Conservation (phyloP, 2,329 filamentous ascomycete species). For the Aspergillus bombycis region DNA sequence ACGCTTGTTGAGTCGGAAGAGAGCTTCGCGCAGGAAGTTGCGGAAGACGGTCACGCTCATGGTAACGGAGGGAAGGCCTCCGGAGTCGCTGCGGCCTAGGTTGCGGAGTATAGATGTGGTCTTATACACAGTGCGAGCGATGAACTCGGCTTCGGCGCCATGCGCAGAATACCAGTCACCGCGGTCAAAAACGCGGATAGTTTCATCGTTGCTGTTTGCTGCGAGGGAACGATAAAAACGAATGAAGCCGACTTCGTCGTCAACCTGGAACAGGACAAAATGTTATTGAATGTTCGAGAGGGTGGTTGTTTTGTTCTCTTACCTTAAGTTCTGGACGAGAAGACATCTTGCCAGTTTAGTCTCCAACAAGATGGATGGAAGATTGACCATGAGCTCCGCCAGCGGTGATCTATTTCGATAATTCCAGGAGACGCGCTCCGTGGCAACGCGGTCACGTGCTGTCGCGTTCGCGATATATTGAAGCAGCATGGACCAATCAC, state of each 20-base stretch:
- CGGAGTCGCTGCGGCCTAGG: conserved; percentile 79
- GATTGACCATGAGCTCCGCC: conserved; percentile 14
- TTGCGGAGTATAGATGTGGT: conserved; percentile 94
- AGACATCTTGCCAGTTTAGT: conserved; percentile 58
- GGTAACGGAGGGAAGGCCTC: conserved; percentile 89
- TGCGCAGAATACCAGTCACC: conserved; percentile 87
- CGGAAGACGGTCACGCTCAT: conserved; percentile 94
- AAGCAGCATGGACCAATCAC: conserved; percentile 21
- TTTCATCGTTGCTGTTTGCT: conserved; percentile 61
- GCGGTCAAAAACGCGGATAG: conserved; percentile 88
- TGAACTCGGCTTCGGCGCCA: conserved; percentile 51
- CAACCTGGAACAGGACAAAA: conserved; percentile 62
- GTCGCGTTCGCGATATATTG: conserved; percentile 35
- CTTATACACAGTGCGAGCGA: conserved; percentile 79
- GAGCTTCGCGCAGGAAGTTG: conserved; percentile 90
- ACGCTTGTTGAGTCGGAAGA: conserved; percentile 87
- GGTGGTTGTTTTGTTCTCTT: conserved; percentile 11
- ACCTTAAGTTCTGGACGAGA: conserved; percentile 75
- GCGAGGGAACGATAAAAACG: conserved; percentile 91
- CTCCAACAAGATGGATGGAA: conserved; percentile 14
- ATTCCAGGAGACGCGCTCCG: conserved; percentile 25
- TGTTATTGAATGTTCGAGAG: conserved; percentile 14
- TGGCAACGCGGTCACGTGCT: conserved; percentile 36
- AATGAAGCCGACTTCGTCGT: conserved; percentile 97
- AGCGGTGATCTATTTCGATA: neutral